Evolutionary conservation across 2,329 filamentous ascomycete genomes (phyloP).

Genomic region (Exophiala sp.): DNA sequence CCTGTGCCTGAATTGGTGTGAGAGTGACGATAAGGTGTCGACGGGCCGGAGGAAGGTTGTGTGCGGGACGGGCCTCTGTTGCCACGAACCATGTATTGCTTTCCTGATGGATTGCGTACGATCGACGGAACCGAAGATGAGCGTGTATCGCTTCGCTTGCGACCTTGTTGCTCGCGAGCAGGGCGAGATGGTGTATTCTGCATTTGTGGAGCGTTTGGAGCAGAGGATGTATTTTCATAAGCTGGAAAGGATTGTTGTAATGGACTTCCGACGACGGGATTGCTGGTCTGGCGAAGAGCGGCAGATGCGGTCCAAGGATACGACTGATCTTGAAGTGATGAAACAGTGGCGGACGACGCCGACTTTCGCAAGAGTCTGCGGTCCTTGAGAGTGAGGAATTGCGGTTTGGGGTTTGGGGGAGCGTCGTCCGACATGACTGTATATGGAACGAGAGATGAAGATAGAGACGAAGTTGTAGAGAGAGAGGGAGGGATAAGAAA

Average conservation of each 20-base stretch:
- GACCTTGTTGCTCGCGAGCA: conserved; percentile 8
- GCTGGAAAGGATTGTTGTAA: conserved; percentile 20
- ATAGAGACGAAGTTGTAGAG: background rate
- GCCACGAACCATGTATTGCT: background rate
- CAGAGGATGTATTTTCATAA: conserved; percentile 7
- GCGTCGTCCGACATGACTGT: conserved; percentile 7
- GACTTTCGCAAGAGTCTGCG: conserved; percentile 8
- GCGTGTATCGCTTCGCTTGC: conserved; percentile 13
- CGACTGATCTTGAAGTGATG: conserved; percentile 1
- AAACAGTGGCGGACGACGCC: background rate
- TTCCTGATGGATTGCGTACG: conserved; percentile 5
- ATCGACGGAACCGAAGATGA: conserved; percentile 21
- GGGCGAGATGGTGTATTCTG: conserved; percentile 12
- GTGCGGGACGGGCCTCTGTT: conserved; percentile 1
- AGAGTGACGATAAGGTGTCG: conserved; percentile 5
- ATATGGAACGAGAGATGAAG: background rate
- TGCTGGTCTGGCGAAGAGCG: conserved; percentile 15
- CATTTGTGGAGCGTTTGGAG: conserved; percentile 4
- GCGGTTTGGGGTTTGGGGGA: conserved; percentile 3
- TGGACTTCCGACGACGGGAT: conserved; percentile 15
- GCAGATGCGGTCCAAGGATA: background rate
- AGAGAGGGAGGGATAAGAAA: background rate
- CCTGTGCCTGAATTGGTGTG: background rate
- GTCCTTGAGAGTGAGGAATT: conserved; percentile 3
- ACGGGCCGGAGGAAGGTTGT: conserved; percentile 8